These are phyloP conservation scores for Globisporangium acanthophoron DNA, from an alignment of 352 stramenopile genomes.

Conservation along the genomic window DNA sequence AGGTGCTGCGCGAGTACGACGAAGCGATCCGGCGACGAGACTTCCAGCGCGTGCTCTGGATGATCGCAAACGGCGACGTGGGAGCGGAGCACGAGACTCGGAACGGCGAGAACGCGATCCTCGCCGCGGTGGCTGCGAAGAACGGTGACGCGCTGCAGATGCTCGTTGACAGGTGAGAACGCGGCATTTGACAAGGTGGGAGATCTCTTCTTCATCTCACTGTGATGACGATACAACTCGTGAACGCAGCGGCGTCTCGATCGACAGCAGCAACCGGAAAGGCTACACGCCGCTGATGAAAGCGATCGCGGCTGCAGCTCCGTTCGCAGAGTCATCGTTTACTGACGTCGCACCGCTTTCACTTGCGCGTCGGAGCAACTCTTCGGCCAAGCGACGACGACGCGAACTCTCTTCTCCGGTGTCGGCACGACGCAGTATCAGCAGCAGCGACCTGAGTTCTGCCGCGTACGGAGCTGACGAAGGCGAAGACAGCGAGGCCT, in stretches of 20 bases:
- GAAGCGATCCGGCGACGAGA: constrained; percentile 51
- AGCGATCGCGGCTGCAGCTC: constrained; percentile 42
- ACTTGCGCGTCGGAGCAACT: background rate
- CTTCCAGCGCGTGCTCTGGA: constrained; percentile 57
- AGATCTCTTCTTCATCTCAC: background rate
- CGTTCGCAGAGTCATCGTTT: constrained; percentile 14
- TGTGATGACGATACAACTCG: background rate
- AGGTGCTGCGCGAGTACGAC: constrained; percentile 25
- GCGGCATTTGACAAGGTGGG: background rate
- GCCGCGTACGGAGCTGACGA: background rate
- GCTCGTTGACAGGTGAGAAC: constrained; percentile 36
- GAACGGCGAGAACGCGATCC: constrained; percentile 50
- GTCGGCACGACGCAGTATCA: background rate
- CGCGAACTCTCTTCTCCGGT: background rate
- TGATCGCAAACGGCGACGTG: constrained; percentile 58
- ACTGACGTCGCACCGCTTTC: background rate
- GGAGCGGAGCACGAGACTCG: constrained; percentile 41
- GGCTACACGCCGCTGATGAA: constrained; percentile 78
- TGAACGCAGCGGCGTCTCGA: constrained; percentile 38
- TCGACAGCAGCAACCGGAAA: constrained; percentile 40
- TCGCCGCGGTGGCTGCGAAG: constrained; percentile 49
- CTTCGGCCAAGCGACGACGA: background rate
- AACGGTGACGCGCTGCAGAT: constrained; percentile 30
- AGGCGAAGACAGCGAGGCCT: background rate
- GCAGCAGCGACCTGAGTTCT: background rate